Conservation (phyloP, 768 basidiomycete species). For the Peribolospora baueri region DNA sequence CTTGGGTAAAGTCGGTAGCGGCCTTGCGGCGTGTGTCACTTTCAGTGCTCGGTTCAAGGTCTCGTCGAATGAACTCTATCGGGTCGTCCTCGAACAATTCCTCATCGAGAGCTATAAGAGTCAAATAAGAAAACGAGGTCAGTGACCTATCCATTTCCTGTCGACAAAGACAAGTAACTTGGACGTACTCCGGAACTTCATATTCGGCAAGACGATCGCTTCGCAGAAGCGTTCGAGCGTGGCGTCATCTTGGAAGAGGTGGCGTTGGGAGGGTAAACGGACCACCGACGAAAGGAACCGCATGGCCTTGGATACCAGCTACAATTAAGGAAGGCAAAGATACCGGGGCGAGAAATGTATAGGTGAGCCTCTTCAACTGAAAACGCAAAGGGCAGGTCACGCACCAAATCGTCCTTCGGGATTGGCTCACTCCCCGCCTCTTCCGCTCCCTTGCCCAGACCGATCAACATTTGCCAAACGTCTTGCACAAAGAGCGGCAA, state of each 20-base stretch:
- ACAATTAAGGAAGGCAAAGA: not conserved
- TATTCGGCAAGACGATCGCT: constrained; percentile 84
- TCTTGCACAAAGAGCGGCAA: constrained; percentile 41
- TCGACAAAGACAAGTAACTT: not conserved
- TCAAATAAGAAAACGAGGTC: not conserved
- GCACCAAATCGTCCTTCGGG: constrained; percentile 14
- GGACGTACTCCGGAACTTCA: constrained; percentile 38
- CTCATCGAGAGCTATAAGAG: constrained; percentile 42
- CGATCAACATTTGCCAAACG: constrained; percentile 59
- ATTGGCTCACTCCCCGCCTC: not conserved
- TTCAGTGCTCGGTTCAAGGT: constrained; percentile 41
- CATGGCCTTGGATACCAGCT: constrained; percentile 68
- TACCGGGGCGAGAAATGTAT: not conserved
- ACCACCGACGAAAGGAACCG: constrained; percentile 81
- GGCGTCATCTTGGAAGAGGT: constrained; percentile 47
- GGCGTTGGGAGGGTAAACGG: constrained; percentile 57
- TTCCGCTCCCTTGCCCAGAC: constrained; percentile 6
- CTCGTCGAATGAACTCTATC: constrained; percentile 73
- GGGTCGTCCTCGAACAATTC: constrained; percentile 97
- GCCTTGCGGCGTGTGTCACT: constrained; percentile 69
- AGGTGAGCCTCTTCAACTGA: not conserved
- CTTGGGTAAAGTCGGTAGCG: constrained; percentile 83
- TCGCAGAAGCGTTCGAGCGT: constrained; percentile 62
- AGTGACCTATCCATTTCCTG: not conserved
- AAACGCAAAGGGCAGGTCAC: not conserved